Percentiles rank a stretch among this genome's conserved stretches.
Conservation (phyloP, 805 yeast species). For the Tetrapisispora taiwanensis region DNA sequence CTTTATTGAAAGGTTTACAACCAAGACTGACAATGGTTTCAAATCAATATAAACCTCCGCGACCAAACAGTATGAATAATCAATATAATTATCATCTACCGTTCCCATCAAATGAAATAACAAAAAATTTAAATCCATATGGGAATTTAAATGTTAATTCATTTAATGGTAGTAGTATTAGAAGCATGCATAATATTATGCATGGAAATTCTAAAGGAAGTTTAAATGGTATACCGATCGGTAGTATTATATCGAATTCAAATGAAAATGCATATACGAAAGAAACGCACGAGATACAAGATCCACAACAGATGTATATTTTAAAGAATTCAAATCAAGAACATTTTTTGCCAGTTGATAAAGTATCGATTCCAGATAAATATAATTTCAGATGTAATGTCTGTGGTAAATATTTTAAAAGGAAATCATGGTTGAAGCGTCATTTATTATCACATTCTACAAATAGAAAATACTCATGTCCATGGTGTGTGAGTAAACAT, state of each 20-base stretch:
- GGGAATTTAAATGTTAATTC: neutral
- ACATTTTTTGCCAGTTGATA: neutral
- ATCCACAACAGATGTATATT: neutral
- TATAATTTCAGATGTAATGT: conserved; percentile 14
- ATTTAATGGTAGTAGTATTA: neutral
- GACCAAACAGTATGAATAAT: neutral
- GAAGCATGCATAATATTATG: neutral
- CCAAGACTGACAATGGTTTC: neutral
- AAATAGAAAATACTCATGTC: conserved; percentile 21
- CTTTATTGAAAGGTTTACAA: neutral
- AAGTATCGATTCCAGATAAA: neutral
- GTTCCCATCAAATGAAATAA: neutral
- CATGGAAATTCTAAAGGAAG: neutral
- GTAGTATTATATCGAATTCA: neutral
- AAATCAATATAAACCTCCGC: neutral
- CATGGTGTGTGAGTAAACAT: conserved; percentile 26
- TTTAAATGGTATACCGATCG: neutral
- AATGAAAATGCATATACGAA: neutral
- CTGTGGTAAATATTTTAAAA: conserved; percentile 24
- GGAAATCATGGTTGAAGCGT: conserved; percentile 27
- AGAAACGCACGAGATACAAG: neutral
- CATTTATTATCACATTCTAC: conserved; percentile 24
- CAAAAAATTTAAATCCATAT: neutral
- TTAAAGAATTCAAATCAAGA: neutral
- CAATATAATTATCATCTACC: neutral